Base-by-base conservation (phyloP, 2,329 filamentous ascomycete species). In the Fusarium buxicola region DNA sequence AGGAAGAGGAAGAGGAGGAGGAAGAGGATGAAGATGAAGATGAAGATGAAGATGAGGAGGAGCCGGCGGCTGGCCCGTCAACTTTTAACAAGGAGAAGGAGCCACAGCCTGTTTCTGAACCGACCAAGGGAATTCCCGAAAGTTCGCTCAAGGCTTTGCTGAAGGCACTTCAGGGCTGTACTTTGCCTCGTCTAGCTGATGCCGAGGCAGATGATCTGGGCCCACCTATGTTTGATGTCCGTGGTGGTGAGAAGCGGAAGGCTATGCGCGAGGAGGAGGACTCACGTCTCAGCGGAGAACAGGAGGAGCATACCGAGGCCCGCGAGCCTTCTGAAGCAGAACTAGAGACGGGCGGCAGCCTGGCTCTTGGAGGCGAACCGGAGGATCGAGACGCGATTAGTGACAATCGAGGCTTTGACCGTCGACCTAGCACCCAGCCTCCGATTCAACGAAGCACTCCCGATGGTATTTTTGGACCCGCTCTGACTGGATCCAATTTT, bases 291-390 rank as follows among this genome's bases (percentile, higher is more conserved):
- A 76, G 73, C 15, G 76, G 74, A 7, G 82, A 85, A 27, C 79
- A 80, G 16, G 82, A 85, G 55, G 81, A 84, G 27, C 77, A 76
- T 21, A 66, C 74, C 2, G 83, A 84, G 21, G 73, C 72, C 3
- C 73, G 74, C 6, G 82, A 83, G 41, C 73, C 78, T 5, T 83
- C 83, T 0, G 93, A 97, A 63, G 92, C 92, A 55, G 89, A 90
- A 54, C 87, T 88, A 2, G 93, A 95, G 75, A 91, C 91, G 66
- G 92, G 91, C 40, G 87, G 87, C 12, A 98, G 94, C 73, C 82
- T 95, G 55, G 94, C 96, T 56, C 83, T 98, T 15, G 94, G 94
- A 55, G 94, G 94, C 38, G 94, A 98, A 74, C 94, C 94, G 0
- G 94, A 98, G 73, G 92, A 96, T 66, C 84, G 86, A 60, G 89